Evolutionary conservation across 306 rosid species (phyloP), one percentile per base, ranked within the genome.

Genomic region (Pterocarpus macrocarpus): DNA sequence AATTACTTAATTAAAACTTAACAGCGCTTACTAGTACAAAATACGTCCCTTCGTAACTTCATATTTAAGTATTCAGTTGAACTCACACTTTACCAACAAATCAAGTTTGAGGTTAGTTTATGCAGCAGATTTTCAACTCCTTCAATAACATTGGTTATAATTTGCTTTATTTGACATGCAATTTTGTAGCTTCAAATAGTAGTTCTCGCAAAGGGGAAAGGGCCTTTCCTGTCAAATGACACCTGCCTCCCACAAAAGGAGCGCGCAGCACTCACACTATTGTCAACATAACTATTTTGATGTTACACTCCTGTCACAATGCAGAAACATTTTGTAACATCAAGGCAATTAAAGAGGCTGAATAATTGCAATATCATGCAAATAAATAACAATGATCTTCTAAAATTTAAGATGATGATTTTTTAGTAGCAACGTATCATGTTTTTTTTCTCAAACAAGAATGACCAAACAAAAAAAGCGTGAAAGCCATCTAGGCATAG

Each of bases 341-440:
- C 5, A 36, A 38, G 41, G 41, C 41, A 38, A 38, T 32, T 66
- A 47, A 55, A 7, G 15, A 4, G 44, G 22, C 2, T 4, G 67
- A 68, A 9, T 38, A 35, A 11, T n/a, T 78, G 64, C 76, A 17
- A 73, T 22, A 58, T 3, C 59, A 32, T 12, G 64, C 22, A 70
- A 59, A 64, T 1, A 30, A 59, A 74, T 35, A 13, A 32, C 16
- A 36, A 77, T 33, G 57, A 58, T 33, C 83, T 45, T 69, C 53
- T 35, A 22, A 12, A 63, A 77, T 61, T 35, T 69, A 11, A 44
- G 50, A 56, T 7, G 57, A 12, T 45, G 34, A 71, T 17, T 75
- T 64, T 61, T 77, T 77, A 41, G 52, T 16, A 66, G 36, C 81
- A 80, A 59, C 15, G 41, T 71, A 28, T 36, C 81, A 80, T 52